Base-by-base conservation (phyloP, 805 yeast genomes). In the Metschnikowia dekortorum region DNA sequence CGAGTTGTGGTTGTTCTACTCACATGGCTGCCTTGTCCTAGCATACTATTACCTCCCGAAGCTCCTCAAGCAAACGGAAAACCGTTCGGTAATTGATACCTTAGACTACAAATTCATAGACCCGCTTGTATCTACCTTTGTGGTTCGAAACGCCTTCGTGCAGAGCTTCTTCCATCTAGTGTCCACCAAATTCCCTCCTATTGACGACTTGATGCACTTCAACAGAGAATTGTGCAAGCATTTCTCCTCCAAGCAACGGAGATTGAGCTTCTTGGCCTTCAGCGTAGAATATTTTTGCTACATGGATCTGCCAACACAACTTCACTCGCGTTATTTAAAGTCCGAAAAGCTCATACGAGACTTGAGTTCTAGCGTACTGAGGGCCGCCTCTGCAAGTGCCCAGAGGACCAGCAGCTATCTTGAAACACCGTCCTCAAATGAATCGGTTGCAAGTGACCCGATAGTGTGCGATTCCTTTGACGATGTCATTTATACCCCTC, bases 1-100 rank as follows among this genome's bases (percentile, higher is more conserved):
- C 10, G 47, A 49, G 11, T 35, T 51, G 33, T 55, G 58, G 58
- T 43, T 55, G 50, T 55, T 55, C 39, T 55, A 53, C 39, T 48
- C 49, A 36, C 55, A 54, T 31, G 58, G 58, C 18, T 55, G 58
- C 44, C 39, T 49, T 18, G 52, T 55, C 32, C 32, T 39, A 8
- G 22, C 50, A 30, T 38, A 45, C 41, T 46, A 43, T 34, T 53
- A 47, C 26, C 28, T 53, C 18, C 58, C 58, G 13, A 18, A 11
- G 10, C 4, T 51, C 10, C 34, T 42, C 3, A 37, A 48, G 10
- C 14, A 22, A 13, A 16, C 33, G 26, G 39, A 26, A 9, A 18
- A 14, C 30, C 16, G 22, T 22, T 33, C 44, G n/a, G 6, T 40
- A 18, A 35, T 51, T 6, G 54, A 47, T 8, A 10, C 9, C 1